Base-by-base conservation (phyloP, 129 eudicot species). In the Centaurea solstitialis region DNA sequence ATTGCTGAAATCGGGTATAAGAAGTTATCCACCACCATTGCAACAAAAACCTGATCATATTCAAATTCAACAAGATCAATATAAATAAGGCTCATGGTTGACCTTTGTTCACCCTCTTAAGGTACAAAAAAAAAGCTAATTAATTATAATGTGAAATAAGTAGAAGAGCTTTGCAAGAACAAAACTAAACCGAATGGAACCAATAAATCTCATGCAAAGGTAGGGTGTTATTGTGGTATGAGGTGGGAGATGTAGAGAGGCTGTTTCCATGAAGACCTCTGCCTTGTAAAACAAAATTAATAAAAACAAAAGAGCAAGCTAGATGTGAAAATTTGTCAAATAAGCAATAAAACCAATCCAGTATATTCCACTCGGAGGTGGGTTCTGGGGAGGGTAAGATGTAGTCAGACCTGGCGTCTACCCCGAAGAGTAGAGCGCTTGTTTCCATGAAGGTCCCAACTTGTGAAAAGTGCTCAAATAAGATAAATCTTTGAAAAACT, bases 21-120 rank as follows among this genome's bases (percentile, higher is more conserved):
- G 43, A 92, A 90, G 71, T 94, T 94, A 83, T 90, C 98, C 73
- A 94, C 97, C 87, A 94, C 87, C 97, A 94, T 89, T 59, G 98
- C 97, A 26, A 92, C 68, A 73, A 94, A 94, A 21, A 94, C 97
- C 98, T 94, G 96, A 66, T 23, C 83, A 81, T 59, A 59, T 18
- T 28, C 70, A 72, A 72, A 18, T 68, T 26, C 8, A 15, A 50
- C 17, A 23, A 30, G 9, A 45, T 75, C 53, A 65, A 37, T 15
- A 70, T 5, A 79, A 70, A 70, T 23, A 39, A 79, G 82, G 57
- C 20, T 57, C 59, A 17, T 30, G 69, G 12, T 68, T 68, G 47
- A 67, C 68, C 50, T 70, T 72, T 78, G 43, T 33, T 39, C 35
- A 10, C 70, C 37, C 22, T 28, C 17, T 61, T 26, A 66, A 10